A percentile compares a stretch with the other conserved stretches of the same genome.
Evolutionary conservation across 2,329 filamentous ascomycete genomes (phyloP).

Genomic region (Ophiostoma sp.): DNA sequence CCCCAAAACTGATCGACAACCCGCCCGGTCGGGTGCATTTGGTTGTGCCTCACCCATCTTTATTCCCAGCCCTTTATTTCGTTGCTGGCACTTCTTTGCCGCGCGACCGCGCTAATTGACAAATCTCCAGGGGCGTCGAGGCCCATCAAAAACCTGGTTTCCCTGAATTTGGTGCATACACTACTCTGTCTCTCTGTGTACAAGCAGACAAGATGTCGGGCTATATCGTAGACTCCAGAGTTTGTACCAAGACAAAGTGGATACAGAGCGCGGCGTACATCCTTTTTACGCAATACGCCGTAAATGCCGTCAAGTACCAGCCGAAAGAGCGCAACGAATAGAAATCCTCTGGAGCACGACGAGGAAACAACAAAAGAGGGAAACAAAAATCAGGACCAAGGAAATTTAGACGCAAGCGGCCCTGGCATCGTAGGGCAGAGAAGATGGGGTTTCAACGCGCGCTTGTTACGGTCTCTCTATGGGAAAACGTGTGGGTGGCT

Average conservation of each 20-base stretch:
- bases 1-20: slow-evolving; percentile 8
- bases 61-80: slow-evolving; percentile 4
- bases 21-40: not conserved
- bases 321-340: not conserved
- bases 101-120: not conserved
- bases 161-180: not conserved
- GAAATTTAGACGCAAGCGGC: not conserved
- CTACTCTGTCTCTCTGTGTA: not conserved
- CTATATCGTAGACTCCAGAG: too few relatives aligned
- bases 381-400: not conserved
- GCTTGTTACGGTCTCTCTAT: not conserved
- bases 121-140: not conserved
- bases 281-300: not conserved
- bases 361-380: not conserved
- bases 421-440: slow-evolving; percentile 5
- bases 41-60: too few relatives aligned
- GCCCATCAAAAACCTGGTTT: not conserved
- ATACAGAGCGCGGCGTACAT: not conserved
- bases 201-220: not conserved
- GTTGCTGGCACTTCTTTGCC: not conserved
- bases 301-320: not conserved
- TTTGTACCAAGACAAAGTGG: not conserved
- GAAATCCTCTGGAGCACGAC: not conserved
- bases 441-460: not conserved
- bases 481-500: not conserved